phyloP scores from a whole-genome alignment of 257 asterid species.

The Fraxinus excelsior region DNA sequence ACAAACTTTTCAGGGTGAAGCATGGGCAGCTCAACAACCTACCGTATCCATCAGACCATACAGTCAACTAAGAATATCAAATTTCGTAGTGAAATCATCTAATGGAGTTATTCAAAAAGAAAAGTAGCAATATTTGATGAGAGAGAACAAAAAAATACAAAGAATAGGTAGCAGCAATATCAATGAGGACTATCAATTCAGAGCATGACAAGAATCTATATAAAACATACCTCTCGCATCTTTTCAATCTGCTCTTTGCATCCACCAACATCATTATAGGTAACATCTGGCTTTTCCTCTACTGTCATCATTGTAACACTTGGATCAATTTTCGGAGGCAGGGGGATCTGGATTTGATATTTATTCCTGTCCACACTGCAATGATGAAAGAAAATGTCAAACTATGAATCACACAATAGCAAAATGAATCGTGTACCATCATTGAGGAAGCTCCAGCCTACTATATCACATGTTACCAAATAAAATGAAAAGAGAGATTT shows the following conservation, averaged over 20 bases:
- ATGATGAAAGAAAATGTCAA: conserved; percentile 24
- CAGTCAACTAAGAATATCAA: not conserved
- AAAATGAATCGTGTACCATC: not conserved
- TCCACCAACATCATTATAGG: conserved; percentile 45
- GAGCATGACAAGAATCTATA: not conserved
- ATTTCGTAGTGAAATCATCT: too few species aligned
- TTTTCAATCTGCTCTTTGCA: conserved; percentile 48
- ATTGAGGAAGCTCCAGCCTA: conserved; percentile 18
- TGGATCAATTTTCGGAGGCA: conserved; percentile 99
- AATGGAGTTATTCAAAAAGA: too few species aligned
- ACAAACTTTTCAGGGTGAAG: conserved; percentile 74
- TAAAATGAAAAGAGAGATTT: not conserved
- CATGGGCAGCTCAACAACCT: not conserved
- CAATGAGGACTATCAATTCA: not conserved
- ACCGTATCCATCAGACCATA: not conserved
- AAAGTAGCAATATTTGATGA: too few species aligned
- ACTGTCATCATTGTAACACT: conserved; percentile 99
- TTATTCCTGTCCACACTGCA: conserved; percentile 91
- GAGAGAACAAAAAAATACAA: not conserved
- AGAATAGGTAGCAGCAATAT: not conserved
- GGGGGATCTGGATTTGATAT: conserved; percentile 95
- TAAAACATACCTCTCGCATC: conserved; percentile 87
- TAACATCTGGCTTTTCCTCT: conserved; percentile 97
- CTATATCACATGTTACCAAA: not conserved
- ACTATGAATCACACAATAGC: conserved; percentile 17